Base-by-base conservation (phyloP, 192 early-diverging fungal species). In the Phlyctochytrium arcticum region DNA sequence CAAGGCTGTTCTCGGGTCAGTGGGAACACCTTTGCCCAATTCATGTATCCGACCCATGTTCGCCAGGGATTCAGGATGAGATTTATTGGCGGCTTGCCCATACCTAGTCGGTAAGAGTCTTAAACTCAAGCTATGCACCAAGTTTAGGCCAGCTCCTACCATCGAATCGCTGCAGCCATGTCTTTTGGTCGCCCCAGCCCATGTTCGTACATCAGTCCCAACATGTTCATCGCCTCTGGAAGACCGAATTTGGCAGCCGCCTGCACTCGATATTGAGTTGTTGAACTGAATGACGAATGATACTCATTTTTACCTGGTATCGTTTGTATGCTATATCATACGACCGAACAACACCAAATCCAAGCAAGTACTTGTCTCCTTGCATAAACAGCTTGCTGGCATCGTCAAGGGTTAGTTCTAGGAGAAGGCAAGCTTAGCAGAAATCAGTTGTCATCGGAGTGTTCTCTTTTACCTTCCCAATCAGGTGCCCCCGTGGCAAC, bases 401-500 rank as follows among this genome's bases (percentile, higher is more conserved):
- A 65, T 84, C 76, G 42, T 78, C 77, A 7, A 76, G 42, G 15
- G 67, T 69, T 36, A 81, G 64, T 24, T 84, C 79, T 78, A 39
- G 15, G 5, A 12, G 49, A 49, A 47, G 19, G 17, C 27, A 21
- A 67, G 26, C 1, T 31, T 27, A 19, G 8, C 55, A 57, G 24
- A 32, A 57, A 2, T 33, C 1, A 1, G 27, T 57, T 10, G 17
- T 32, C 9, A 23, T 44, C 21, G 39, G 39, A 2, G 21, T 44
- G 39, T 15, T 39, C 6, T 34, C n/a, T n/a, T 7, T 34, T 36
- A 73, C 74, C 72, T 54, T 75, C 70, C 74, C 72, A 80, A 51
- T 80, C 81, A 8, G 81, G 75, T 1, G 70, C 65, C 1, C 81
- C 81, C 7, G 81, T 80, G 5, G 78, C 81, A 36, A 83, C 64